These are phyloP conservation scores for Fraxinus floribunda DNA, from an alignment of 305 asterid species.

Conservation along the genomic window DNA sequence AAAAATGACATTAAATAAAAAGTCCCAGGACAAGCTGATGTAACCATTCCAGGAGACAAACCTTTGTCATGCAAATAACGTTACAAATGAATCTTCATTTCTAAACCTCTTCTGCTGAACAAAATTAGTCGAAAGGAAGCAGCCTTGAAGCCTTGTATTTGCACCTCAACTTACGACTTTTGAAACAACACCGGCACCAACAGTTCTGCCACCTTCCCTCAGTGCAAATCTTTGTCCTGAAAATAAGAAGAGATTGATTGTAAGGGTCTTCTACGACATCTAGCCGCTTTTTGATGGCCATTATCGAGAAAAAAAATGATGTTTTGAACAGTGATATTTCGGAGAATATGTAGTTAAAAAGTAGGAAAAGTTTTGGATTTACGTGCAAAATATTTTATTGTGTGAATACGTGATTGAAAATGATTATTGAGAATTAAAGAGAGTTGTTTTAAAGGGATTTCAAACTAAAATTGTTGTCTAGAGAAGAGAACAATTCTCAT, in stretches of 20 bases:
- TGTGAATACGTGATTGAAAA: too few relatives aligned
- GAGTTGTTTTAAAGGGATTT: background rate
- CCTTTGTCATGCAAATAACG: background rate
- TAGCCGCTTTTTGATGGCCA: background rate
- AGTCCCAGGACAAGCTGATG: background rate
- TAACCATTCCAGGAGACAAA: background rate
- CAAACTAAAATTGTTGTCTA: background rate
- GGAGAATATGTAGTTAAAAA: background rate
- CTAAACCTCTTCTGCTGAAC: background rate
- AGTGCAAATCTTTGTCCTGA: conserved; percentile 98
- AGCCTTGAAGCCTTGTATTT: background rate
- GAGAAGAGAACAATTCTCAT: background rate
- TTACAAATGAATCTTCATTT: background rate
- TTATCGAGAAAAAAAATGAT: background rate
- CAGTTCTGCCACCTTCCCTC: conserved; percentile 98
- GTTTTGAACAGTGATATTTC: too few relatives aligned
- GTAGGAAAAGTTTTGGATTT: background rate
- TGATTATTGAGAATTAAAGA: background rate
- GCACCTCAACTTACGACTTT: conserved; percentile 65
- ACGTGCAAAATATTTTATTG: background rate
- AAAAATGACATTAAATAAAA: background rate
- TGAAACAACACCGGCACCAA: conserved; percentile 97
- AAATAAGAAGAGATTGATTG: background rate
- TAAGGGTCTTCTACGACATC: background rate
- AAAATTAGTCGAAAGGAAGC: background rate